phyloP scores from a whole-genome alignment of 305 asterid species.

The Salvia sclarea region DNA sequence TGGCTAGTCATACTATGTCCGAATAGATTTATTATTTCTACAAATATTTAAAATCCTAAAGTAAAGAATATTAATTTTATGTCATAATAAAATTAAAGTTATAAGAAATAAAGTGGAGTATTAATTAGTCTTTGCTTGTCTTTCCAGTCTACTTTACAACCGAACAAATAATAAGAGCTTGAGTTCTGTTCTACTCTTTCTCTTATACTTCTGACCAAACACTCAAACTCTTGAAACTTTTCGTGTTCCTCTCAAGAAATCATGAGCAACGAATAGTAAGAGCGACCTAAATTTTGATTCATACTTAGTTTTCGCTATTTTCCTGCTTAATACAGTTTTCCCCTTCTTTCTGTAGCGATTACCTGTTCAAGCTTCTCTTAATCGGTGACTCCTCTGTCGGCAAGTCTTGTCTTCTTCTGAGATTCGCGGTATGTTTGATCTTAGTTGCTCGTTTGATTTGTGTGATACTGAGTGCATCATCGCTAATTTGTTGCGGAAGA shows the following conservation, averaged over 20 bases:
- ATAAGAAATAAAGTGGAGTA: background rate
- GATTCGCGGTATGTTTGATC: constrained; percentile 77
- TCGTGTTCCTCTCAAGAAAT: constrained; percentile 18
- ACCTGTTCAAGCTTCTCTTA: constrained; percentile 86
- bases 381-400: constrained; percentile 97
- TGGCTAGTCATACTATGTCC: too few species aligned
- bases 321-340: background rate
- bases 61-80: too few species aligned
- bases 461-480: constrained; percentile 2
- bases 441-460: background rate
- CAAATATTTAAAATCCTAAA: too few species aligned
- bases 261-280: constrained; percentile 92
- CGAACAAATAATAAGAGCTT: background rate
- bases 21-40: too few species aligned
- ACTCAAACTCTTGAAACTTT: background rate
- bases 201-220: background rate
- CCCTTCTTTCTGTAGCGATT: constrained; percentile 56
- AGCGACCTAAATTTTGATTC: background rate
- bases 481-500: constrained; percentile 6
- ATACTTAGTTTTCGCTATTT: background rate
- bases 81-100: too few species aligned
- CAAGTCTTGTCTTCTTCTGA: constrained; percentile 91
- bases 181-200: background rate
- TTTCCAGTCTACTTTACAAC: constrained; percentile 5
- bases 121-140: too few species aligned